Base-by-base conservation (phyloP, 345 rosid genomes). In the Leavenworthia alabamica region DNA sequence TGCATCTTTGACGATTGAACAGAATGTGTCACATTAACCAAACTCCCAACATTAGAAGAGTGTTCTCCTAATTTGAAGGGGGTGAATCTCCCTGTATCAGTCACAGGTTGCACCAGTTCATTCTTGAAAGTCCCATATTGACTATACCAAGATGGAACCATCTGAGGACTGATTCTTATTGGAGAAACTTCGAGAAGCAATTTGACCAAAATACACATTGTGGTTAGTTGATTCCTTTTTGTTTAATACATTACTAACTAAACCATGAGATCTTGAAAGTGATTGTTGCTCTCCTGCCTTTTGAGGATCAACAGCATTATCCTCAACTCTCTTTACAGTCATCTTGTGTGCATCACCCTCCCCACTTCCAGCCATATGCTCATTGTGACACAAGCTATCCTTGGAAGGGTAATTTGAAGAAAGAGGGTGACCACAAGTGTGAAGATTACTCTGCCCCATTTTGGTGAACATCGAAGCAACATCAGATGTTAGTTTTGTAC, bases 131-230 rank as follows among this genome's bases (percentile, higher is more conserved):
- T 73, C 23, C 93, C 90, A 57, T 79, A 81, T 72, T 75, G 85
- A 75, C 73, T 84, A 73, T 83, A 84, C 90, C 93, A 86, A 47
- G 92, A 81, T 57, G 92, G 89, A 24, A 83, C 92, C 85, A 81
- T 80, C 74, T 75, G 90, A 52, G 79, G 80, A 76, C 85, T 86
- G 56, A 86, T 67, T n/a, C n/a, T n/a, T n/a, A 32, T 60, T 55
- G 40, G 77, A 26, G 27, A 71, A 43, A 73, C 64, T 73, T 54
- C 52, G 82, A 37, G 74, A 16, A 73, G 66, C 77, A 54, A 68
- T 79, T 50, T 11, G 77, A 66, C 72, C 64, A 64, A 78, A 45
- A 57, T 58, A 39, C 43, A 35, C 51, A 62, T 52, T n/a, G n/a
- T n/a, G n/a, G n/a, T n/a, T n/a, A n/a, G n/a, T n/a, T n/a, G n/a